phyloP scores from a whole-genome alignment of 768 basidiomycete genomes.

The Mycena capillaripes region DNA sequence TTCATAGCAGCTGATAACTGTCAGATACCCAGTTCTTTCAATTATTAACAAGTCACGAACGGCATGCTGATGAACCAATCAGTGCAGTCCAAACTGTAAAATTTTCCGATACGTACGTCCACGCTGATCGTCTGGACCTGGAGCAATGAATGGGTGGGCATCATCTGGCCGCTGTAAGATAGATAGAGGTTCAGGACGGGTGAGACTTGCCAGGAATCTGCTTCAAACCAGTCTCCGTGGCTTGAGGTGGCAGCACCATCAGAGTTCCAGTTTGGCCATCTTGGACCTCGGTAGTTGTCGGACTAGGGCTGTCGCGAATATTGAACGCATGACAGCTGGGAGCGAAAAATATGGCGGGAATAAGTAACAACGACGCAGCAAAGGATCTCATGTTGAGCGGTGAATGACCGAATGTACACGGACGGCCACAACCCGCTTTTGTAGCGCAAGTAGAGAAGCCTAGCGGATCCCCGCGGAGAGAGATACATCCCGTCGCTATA shows the following conservation, averaged over 20 bases:
- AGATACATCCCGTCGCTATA: too few relatives aligned
- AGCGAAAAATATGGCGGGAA: neutral
- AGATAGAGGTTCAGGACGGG: neutral
- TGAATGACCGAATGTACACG: neutral
- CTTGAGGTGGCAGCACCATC: conserved; percentile 25
- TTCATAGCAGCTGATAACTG: conserved; percentile 39
- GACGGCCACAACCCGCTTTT: neutral
- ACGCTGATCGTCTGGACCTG: conserved; percentile 33
- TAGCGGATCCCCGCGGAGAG: neutral
- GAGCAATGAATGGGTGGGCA: conserved; percentile 36
- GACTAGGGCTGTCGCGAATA: conserved; percentile 1
- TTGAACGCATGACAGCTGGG: neutral
- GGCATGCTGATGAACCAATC: too few relatives aligned
- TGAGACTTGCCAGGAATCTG: conserved; percentile 30
- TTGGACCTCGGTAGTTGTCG: conserved; percentile 31
- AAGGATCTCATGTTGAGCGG: conserved; percentile 14
- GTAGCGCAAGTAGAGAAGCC: neutral
- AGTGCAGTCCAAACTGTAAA: too few relatives aligned
- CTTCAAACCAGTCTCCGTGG: conserved; percentile 32
- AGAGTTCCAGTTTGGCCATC: conserved; percentile 32
- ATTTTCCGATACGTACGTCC: too few relatives aligned
- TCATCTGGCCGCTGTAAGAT: conserved; percentile 14
- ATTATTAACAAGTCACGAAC: neutral
- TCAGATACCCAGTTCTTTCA: too few relatives aligned
- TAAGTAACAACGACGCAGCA: conserved; percentile 1